Evolutionary conservation across 169 alveolate genomes (phyloP), one percentile per base, ranked within the genome.

Genomic region (Pseudocohnilembus persalinus): DNA sequence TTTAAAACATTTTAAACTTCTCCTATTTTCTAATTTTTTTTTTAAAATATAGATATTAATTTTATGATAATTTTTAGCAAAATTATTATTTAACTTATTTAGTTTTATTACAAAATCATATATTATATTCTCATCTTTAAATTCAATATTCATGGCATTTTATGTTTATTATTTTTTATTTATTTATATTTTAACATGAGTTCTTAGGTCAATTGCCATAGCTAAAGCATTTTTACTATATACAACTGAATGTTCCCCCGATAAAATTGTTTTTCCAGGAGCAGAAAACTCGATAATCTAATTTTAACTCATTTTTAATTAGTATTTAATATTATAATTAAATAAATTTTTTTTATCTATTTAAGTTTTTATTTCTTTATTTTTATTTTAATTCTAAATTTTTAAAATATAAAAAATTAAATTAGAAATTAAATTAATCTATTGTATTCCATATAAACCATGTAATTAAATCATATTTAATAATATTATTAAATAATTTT

Each of bases 221-320:
- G 87, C 91, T 31, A 91, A 32, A 29, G 93, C 95, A 30, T 86
- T 88, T 65, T 91, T 91, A 25, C 88, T 89, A 78, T 91, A 91
- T 0, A 91, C 95, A 0, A 91, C 95, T 6, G 95, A 91, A 76
- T 91, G 93, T 77, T 91, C 95, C 33, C 95, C 95, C 31, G 90
- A 81, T 78, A 91, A 83, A 1, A 91, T 91, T 6, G 88, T 83
- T 87, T 91, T 91, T 29, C 95, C 95, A 24, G 92, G 87, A 63
- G 89, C 74, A 29, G 84, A 79, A 29, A 27, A 79, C 68, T 49
- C 68, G 4, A 49, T 49, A n/a, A n/a, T n/a, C n/a, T n/a, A n/a
- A n/a, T n/a, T n/a, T n/a, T n/a, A n/a, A n/a, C n/a, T n/a, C n/a
- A n/a, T n/a, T n/a, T n/a, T n/a, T n/a, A n/a, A n/a, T n/a, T n/a